Evolutionary conservation across 2,329 filamentous ascomycete genomes (phyloP), one percentile per base, ranked within the genome.

Genomic region (Diaporthe helianthi): DNA sequence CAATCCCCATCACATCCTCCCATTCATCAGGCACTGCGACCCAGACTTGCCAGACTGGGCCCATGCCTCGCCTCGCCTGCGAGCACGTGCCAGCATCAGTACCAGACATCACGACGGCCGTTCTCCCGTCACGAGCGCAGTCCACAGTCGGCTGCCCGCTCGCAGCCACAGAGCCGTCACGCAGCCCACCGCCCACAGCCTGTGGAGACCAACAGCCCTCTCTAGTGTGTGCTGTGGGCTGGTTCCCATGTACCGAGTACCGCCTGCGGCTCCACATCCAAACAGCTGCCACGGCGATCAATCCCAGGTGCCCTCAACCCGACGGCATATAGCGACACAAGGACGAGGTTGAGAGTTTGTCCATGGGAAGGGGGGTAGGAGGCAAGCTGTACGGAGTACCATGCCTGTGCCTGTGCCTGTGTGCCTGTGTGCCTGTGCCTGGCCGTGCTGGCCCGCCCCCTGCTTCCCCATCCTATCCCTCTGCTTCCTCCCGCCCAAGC

Each of bases 381-480:
- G 6, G 36, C 12, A 38, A 38, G 36, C 36, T 15, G n/a, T n/a
- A n/a, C n/a, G n/a, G n/a, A 38, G 36, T 38, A 38, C n/a, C 22
- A 19, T 44, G 24, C 55, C 41, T 33, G 54, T 44, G 17, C 54
- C 54, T 61, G 41, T 61, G 58, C 58, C 58, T 63, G 41, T 60
- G 55, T 38, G 36, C 12, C 33, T 36, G 33, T 36, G 26, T 44
- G 24, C 55, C 55, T 46, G 54, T 61, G 58, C 58, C 58, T 63
- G 58, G 44, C 41, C 58, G n/a, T 49, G 51, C 64, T 67, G 52
- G 64, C 41, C 52, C 44, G 31, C 49, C 64, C 64, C 64, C 52
- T 55, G 52, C 41, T 67, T 38, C 64, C 64, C 64, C 64, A 67
- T 54, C 44, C 53, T 67, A 47, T 67, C 44, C 51, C 53, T 63